phyloP scores from a whole-genome alignment of 2,329 filamentous ascomycete species.

The Alternaria solani region DNA sequence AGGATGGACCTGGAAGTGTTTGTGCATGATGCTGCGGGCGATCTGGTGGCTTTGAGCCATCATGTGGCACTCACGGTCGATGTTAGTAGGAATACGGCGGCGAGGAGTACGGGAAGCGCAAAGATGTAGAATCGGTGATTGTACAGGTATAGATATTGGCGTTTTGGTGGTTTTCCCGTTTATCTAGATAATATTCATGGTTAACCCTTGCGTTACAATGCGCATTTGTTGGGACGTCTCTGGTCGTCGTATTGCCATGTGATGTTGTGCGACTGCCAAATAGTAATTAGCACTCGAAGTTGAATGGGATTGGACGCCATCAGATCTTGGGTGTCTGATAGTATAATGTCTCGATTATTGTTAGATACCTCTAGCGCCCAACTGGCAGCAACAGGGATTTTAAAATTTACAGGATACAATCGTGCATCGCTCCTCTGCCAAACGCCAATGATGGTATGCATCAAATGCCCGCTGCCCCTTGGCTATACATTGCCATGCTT shows the following conservation, averaged over 20 bases:
- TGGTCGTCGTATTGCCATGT: not conserved
- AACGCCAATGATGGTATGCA: slow-evolving; percentile 10
- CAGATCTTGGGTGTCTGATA: not conserved
- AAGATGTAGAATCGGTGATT: slow-evolving; percentile 41
- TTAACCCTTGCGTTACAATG: not conserved
- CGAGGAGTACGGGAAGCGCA: slow-evolving; percentile 52
- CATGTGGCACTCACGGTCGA: slow-evolving; percentile 72
- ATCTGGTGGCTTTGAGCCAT: slow-evolving; percentile 72
- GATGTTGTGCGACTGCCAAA: not conserved
- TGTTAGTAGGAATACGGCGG: slow-evolving; percentile 69
- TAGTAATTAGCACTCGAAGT: not conserved
- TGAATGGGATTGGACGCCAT: not conserved
- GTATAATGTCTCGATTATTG: slow-evolving; percentile 4
- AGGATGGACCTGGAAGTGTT: slow-evolving; percentile 77
- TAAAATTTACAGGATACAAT: not conserved
- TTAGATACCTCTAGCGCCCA: not conserved
- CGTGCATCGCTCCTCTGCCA: slow-evolving; percentile 5
- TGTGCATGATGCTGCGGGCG: slow-evolving; percentile 69
- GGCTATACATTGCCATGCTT: slow-evolving; percentile 2
- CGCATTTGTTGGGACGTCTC: not conserved
- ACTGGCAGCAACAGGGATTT: not conserved
- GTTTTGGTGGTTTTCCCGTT: not conserved
- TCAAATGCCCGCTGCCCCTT: not conserved
- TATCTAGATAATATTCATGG: not conserved
- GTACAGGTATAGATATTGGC: not conserved